Evolutionary conservation across 140 eudicot species (phyloP).

Genomic region (Anethum foeniculum): DNA sequence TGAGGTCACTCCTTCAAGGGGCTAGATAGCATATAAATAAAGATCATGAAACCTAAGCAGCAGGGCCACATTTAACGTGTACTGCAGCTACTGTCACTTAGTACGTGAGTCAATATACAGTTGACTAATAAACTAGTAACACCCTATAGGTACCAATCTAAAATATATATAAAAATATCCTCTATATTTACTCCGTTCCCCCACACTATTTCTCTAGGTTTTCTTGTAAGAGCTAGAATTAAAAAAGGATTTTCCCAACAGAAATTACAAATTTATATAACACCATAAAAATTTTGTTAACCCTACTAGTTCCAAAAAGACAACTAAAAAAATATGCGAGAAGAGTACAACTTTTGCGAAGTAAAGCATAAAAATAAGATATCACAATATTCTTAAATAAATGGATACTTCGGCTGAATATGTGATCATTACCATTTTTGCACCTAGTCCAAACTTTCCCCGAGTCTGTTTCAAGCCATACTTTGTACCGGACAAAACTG

Average conservation of each 20-base stretch:
- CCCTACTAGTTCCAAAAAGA: not conserved
- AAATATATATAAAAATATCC: not conserved
- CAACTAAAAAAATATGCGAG: not conserved
- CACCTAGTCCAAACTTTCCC: conserved; percentile 97
- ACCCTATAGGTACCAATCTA: not conserved
- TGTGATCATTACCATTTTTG: conserved; percentile 73
- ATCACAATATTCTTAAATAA: not conserved
- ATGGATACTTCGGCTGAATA: not conserved
- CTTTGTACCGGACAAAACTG: conserved; percentile 97
- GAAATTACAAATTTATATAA: not conserved
- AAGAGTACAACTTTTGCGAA: not conserved
- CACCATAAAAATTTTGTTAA: not conserved
- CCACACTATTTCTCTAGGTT: not conserved
- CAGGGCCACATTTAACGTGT: not conserved
- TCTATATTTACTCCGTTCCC: not conserved
- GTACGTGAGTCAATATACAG: not conserved
- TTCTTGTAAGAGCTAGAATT: not conserved
- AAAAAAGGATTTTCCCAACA: not conserved
- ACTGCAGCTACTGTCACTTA: not conserved
- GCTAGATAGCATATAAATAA: not conserved
- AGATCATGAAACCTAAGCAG: not conserved
- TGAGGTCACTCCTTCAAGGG: not conserved
- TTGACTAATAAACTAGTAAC: not conserved
- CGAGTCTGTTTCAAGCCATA: conserved; percentile 97
- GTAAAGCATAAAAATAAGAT: not conserved